Conservation (phyloP, 2,329 filamentous ascomycete species). For the Botryotinia globosa region DNA sequence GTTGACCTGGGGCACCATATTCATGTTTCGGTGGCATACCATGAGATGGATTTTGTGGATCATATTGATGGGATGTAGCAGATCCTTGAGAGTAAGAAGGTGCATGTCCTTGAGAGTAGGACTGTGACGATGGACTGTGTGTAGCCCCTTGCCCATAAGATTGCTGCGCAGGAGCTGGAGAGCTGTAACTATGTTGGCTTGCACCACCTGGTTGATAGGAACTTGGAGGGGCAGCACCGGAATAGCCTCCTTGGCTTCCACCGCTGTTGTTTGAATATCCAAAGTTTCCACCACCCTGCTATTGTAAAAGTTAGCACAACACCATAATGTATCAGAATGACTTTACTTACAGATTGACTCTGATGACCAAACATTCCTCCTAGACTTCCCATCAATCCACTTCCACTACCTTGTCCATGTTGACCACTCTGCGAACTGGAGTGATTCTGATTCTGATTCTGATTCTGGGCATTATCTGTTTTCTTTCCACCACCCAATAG, state of each 20-base stretch:
- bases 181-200: constrained; percentile 26
- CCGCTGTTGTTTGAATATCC: constrained; percentile 56
- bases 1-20: constrained; percentile 24
- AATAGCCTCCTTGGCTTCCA: constrained; percentile 52
- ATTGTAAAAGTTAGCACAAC: constrained; percentile 26
- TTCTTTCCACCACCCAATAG: constrained; percentile 51
- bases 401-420: constrained; percentile 30
- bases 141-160: constrained; percentile 5
- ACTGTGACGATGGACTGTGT: constrained; percentile 20
- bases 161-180: constrained; percentile 22
- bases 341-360: constrained; percentile 27
- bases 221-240: constrained; percentile 59
- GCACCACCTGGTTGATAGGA: constrained; percentile 51
- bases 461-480: constrained; percentile 35
- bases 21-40: constrained; percentile 14
- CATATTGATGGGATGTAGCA: constrained; percentile 18
- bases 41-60: constrained; percentile 15
- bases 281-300: constrained; percentile 52
- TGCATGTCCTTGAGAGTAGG: constrained; percentile 16
- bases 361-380: constrained; percentile 35
- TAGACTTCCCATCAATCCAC: constrained; percentile 34
- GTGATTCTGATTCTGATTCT: constrained; percentile 40
- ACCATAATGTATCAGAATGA: neutral
- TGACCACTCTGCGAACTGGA: constrained; percentile 37
- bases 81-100: constrained; percentile 15